Percentiles rank a stretch among this genome's conserved stretches.
These are phyloP conservation scores for Cruciata laevipes DNA, from an alignment of 257 asterid species.

Conservation along the genomic window DNA sequence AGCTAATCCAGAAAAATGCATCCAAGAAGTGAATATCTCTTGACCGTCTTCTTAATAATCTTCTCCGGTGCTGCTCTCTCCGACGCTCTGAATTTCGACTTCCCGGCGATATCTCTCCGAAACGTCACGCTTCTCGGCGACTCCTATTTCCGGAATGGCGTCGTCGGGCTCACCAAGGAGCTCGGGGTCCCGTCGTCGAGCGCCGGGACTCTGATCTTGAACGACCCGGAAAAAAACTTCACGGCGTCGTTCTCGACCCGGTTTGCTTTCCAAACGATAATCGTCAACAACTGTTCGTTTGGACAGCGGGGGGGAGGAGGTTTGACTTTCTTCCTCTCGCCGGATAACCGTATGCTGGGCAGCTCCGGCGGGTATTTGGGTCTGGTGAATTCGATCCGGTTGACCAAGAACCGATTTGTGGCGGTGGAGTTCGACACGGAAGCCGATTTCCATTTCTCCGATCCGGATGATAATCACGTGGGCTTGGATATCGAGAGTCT, in stretches of 20 bases:
- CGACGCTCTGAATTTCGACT: slow-evolving; percentile 46
- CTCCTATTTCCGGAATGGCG: slow-evolving; percentile 75
- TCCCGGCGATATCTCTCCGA: slow-evolving; percentile 58
- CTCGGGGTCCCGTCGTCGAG: slow-evolving; percentile 79
- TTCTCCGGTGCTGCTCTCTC: slow-evolving; percentile 19
- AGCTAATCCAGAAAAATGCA: slow-evolving; percentile 26
- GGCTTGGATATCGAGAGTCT: slow-evolving; percentile 78
- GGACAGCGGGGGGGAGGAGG: slow-evolving; percentile 71
- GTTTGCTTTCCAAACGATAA: too few relatives aligned
- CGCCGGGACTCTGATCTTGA: slow-evolving; percentile 76
- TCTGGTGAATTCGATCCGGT: slow-evolving; percentile 62
- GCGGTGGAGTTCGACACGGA: slow-evolving; percentile 86
- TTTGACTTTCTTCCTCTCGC: slow-evolving; percentile 72
- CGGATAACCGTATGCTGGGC: slow-evolving; percentile 65
- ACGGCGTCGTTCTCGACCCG: slow-evolving; percentile 79
- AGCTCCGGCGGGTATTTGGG: slow-evolving; percentile 82
- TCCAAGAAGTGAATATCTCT: slow-evolving; percentile 29
- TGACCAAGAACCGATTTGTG: slow-evolving; percentile 59
- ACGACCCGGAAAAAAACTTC: slow-evolving; percentile 46
- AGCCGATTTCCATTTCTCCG: slow-evolving; percentile 53
- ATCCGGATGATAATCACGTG: slow-evolving; percentile 85
- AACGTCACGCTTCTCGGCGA: slow-evolving; percentile 92
- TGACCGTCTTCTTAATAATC: slow-evolving; percentile 15
- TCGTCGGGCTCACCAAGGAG: slow-evolving; percentile 77
- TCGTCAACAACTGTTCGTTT: too few relatives aligned